Conservation (phyloP, 2,329 filamentous ascomycete species). For the Verticillium klebahnii region DNA sequence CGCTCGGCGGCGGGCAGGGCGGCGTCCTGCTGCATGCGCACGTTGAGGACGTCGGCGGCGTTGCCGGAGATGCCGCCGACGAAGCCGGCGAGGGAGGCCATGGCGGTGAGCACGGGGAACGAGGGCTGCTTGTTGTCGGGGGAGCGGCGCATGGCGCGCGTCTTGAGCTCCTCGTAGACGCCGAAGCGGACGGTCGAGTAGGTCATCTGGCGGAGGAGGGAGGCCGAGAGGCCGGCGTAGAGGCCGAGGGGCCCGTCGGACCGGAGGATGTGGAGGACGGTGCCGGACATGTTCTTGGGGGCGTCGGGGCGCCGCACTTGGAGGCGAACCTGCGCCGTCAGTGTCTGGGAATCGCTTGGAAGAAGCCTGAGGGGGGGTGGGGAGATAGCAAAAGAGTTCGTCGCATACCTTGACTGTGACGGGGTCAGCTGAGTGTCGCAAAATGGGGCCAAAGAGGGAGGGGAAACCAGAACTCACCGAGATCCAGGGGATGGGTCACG, state of each 20-base stretch:
- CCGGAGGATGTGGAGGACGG: conserved; percentile 75
- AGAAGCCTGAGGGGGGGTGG: neutral
- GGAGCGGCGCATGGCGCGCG: conserved; percentile 46
- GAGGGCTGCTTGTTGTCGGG: conserved; percentile 47
- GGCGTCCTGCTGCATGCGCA: conserved; percentile 94
- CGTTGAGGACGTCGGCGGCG: conserved; percentile 93
- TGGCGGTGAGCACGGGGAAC: conserved; percentile 72
- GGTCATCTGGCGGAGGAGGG: conserved; percentile 86
- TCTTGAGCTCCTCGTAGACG: conserved; percentile 91
- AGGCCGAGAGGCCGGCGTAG: conserved; percentile 89
- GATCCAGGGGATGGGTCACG: conserved; percentile 89
- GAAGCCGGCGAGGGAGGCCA: conserved; percentile 81
- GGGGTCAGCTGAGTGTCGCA: neutral
- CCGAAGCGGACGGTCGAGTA: conserved; percentile 97
- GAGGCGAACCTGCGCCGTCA: conserved; percentile 63
- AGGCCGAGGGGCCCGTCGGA: conserved; percentile 73
- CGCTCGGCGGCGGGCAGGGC: conserved; percentile 68
- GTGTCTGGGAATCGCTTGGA: neutral
- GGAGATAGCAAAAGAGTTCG: neutral
- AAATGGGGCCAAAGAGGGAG: neutral
- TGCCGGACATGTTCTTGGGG: conserved; percentile 77
- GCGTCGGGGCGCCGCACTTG: conserved; percentile 77
- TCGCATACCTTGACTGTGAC: conserved; percentile 4
- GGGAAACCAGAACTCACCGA: conserved; percentile 56
- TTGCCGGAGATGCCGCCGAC: conserved; percentile 88